Evolutionary conservation across 805 yeast genomes (phyloP), one percentile per base, ranked within the genome.

Genomic region (Maudiozyma bulderi): DNA sequence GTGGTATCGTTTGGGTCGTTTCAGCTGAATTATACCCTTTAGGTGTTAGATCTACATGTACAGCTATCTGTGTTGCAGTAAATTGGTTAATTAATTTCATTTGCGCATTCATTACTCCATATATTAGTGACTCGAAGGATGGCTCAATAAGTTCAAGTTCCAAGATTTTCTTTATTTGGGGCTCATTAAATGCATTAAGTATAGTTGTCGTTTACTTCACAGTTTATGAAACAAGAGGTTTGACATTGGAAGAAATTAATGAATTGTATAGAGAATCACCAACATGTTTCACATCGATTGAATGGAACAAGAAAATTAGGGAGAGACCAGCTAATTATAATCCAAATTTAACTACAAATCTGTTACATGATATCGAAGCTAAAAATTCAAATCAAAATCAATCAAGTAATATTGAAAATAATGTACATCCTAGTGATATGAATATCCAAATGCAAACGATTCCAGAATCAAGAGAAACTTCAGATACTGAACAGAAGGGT

Each of bases 1-100:
- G 93, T 56, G 91, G 91, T 8, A 75, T 78, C 28, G 81, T 78
- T n/a, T 86, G 93, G 93, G 93, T 81, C 20, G 68, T 78, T 26
- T 74, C 77, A 26, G 81, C 82, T 46, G 84, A 80, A 63, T 73
- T 84, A 41, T 86, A 75, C 61, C 81, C 87, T 26, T 69, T 86
- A 46, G 80, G 87, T 45, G 80, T 85, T 35, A 75, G 95, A 60
- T 88, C 86, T 54, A 82, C 81, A 61, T 84, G 90, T 13, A 84
- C 84, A 31, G 80, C 93, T 8, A 64, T 86, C 29, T 78, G 86
- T 31, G 84, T 86, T 1, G 83, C 91, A 2, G 77, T 88, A n/a
- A 86, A 86, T 65, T 86, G 93, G 95, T 55, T 84, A 31, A 82
- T 82, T 41, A 86, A 86, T 66, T 84, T 86, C 59, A 75, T 76